Percentiles rank a stretch among this genome's conserved stretches.
phyloP scores from a whole-genome alignment of 345 rosid genomes.

The Leavenworthia alabamica region DNA sequence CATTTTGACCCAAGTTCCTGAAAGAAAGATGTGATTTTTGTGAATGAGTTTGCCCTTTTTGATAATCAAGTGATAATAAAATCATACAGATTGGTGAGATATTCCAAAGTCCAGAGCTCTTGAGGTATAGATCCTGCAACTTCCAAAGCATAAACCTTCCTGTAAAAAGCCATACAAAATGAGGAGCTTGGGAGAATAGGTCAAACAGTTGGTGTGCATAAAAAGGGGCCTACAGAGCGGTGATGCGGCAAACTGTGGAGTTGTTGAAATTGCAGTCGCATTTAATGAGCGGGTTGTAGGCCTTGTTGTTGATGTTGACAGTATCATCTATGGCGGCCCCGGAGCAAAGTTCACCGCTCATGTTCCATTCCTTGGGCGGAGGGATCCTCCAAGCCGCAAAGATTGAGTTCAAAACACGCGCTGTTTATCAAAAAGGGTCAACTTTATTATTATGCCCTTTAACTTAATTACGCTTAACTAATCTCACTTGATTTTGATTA shows the following conservation, averaged over 20 bases:
- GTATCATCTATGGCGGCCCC: conserved; percentile 36
- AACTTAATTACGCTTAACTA: not conserved
- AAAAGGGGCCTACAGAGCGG: conserved; percentile 3
- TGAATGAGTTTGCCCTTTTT: not conserved
- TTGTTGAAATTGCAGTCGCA: conserved; percentile 41
- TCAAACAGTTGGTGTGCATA: conserved; percentile 3
- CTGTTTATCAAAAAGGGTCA: not conserved
- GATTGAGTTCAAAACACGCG: conserved; percentile 22
- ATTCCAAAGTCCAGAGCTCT: conserved; percentile 31
- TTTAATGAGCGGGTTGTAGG: conserved; percentile 46
- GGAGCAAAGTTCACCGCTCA: conserved; percentile 49
- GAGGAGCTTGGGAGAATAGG: not conserved
- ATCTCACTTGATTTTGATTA: not conserved
- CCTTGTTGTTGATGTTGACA: not conserved
- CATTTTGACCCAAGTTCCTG: conserved; percentile 29
- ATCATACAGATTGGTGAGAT: conserved; percentile 29
- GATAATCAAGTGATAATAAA: not conserved
- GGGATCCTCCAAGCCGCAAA: conserved; percentile 17
- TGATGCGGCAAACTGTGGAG: conserved; percentile 34
- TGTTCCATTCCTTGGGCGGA: conserved; percentile 37
- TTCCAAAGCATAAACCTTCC: conserved; percentile 28
- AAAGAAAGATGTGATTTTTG: not conserved
- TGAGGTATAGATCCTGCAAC: conserved; percentile 28
- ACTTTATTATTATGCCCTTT: not conserved
- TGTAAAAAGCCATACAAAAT: not conserved